Evolutionary conservation across 2,329 filamentous ascomycete species (phyloP).

Genomic region (Cadophora luteo-olivacea): DNA sequence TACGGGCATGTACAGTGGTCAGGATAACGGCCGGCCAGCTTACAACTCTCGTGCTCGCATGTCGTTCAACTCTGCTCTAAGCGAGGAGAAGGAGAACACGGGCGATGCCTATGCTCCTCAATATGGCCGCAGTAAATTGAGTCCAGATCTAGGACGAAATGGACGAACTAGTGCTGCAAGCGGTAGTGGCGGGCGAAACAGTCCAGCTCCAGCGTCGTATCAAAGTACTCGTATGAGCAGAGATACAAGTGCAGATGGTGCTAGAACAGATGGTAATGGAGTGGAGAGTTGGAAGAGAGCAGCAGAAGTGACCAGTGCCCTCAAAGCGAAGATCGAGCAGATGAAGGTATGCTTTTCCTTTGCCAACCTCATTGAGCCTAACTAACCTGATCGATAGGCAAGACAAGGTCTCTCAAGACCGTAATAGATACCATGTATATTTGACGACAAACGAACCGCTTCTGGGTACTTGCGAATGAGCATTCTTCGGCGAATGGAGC

Average conservation of each 20-base stretch:
- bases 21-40: slow-evolving; percentile 35
- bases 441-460: slow-evolving; percentile 15
- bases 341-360: slow-evolving; percentile 74
- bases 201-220: slow-evolving; percentile 38
- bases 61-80: slow-evolving; percentile 69
- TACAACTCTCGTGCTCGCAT: slow-evolving; percentile 46
- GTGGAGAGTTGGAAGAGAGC: slow-evolving; percentile 96
- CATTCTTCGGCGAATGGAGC: slow-evolving; percentile 32
- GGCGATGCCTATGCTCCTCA: slow-evolving; percentile 45
- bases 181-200: slow-evolving; percentile 43
- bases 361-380: slow-evolving; percentile 7
- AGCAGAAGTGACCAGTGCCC: slow-evolving; percentile 94
- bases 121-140: slow-evolving; percentile 44
- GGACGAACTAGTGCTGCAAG: slow-evolving; percentile 42
- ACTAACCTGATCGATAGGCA: slow-evolving; percentile 46
- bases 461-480: slow-evolving; percentile 21
- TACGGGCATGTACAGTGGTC: slow-evolving; percentile 42
- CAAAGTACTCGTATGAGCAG: slow-evolving; percentile 42
- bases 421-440: slow-evolving; percentile 34
- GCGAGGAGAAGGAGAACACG: slow-evolving; percentile 80
- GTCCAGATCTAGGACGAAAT: slow-evolving; percentile 42
- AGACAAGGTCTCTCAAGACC: slow-evolving; percentile 58
- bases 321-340: slow-evolving; percentile 97
- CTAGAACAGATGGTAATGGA: slow-evolving; percentile 48
- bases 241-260: slow-evolving; percentile 43